Percentiles rank a stretch among this genome's conserved stretches.
phyloP scores from a whole-genome alignment of 306 rosid genomes.

The Hippophae gyantsensis region DNA sequence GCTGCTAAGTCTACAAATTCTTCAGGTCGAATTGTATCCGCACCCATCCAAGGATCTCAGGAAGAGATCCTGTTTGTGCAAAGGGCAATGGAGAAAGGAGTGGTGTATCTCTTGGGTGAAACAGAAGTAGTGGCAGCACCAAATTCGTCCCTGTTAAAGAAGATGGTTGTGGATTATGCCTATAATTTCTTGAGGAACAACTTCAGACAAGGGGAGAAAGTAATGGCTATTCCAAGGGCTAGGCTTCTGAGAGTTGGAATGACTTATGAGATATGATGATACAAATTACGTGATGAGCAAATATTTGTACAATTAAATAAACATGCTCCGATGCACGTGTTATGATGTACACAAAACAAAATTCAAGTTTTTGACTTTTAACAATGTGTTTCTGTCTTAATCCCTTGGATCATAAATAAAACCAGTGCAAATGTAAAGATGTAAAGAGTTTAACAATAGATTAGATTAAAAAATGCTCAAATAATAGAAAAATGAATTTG shows the following conservation, averaged over 20 bases:
- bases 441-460: too few species aligned
- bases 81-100: conserved; percentile 45
- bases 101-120: conserved; percentile 63
- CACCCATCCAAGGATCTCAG: conserved; percentile 28
- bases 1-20: conserved; percentile 9
- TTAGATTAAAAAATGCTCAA: too few species aligned
- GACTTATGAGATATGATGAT: conserved; percentile 39
- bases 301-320: background rate
- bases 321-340: background rate
- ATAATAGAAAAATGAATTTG: background rate
- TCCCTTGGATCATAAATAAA: too few species aligned
- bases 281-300: too few species aligned
- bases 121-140: conserved; percentile 57
- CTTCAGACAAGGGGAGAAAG: conserved; percentile 48
- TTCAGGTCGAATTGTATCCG: conserved; percentile 20
- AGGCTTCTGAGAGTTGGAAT: conserved; percentile 68
- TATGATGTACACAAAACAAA: too few species aligned
- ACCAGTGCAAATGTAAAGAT: too few species aligned
- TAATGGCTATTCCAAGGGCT: conserved; percentile 35
- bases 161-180: conserved; percentile 46
- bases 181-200: conserved; percentile 62
- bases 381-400: background rate
- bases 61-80: conserved; percentile 49
- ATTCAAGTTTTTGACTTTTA: background rate
- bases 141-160: conserved; percentile 54